A percentile compares a stretch with the other conserved stretches of the same genome.
Evolutionary conservation across 345 rosid genomes (phyloP).

Genomic region (Camelina hispida): DNA sequence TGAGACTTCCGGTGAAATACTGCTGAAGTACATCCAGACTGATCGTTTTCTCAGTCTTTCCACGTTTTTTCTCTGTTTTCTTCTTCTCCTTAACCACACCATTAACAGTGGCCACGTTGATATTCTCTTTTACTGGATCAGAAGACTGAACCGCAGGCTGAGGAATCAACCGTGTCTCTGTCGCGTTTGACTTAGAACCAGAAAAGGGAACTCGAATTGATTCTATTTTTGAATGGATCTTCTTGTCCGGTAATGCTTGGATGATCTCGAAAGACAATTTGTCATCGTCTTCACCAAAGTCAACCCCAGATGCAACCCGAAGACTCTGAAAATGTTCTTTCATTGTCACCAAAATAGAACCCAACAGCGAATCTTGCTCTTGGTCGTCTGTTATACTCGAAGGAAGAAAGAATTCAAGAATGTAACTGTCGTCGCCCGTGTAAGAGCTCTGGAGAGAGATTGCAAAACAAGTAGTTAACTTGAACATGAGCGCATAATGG

Average conservation of each 20-base stretch:
- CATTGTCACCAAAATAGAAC: constrained; percentile 75
- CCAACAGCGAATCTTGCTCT: constrained; percentile 63
- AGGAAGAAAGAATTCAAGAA: constrained; percentile 88
- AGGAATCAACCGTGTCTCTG: constrained; percentile 23
- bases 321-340: constrained; percentile 82
- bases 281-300: constrained; percentile 58
- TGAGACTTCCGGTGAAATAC: constrained; percentile 88
- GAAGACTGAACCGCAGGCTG: constrained; percentile 35
- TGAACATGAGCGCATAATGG: constrained; percentile 90
- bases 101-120: constrained; percentile 30
- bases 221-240: constrained; percentile 55
- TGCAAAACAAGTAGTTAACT: constrained; percentile 74
- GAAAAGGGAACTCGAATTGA: constrained; percentile 54
- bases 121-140: constrained; percentile 35
- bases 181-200: constrained; percentile 38
- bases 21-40: constrained; percentile 92
- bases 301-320: constrained; percentile 76
- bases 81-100: constrained; percentile 49
- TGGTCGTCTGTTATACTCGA: constrained; percentile 48
- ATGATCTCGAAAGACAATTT: constrained; percentile 66
- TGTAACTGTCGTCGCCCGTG: constrained; percentile 84
- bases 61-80: constrained; percentile 70
- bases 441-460: constrained; percentile 77
- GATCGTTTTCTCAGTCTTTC: constrained; percentile 86
- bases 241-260: constrained; percentile 57